Percentiles rank a stretch among this genome's conserved stretches.
Conservation (phyloP, 306 rosid genomes). For the Sindora glabra region DNA sequence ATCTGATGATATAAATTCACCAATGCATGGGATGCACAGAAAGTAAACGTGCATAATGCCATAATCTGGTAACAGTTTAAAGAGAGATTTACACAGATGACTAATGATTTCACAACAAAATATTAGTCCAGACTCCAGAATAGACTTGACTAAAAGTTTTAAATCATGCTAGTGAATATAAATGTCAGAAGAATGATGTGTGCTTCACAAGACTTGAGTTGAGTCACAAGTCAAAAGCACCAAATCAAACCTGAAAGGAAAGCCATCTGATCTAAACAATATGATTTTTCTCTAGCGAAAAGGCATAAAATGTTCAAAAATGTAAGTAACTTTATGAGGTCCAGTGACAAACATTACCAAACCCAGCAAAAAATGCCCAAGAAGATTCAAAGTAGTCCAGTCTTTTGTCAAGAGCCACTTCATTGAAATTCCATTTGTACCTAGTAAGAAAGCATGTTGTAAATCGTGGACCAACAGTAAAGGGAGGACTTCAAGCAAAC, state of each 20-base stretch:
- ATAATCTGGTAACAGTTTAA: too few species aligned
- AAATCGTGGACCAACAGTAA: slow-evolving; percentile 5
- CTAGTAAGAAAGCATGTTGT: slow-evolving; percentile 30
- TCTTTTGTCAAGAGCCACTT: slow-evolving; percentile 70
- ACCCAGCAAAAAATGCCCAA: slow-evolving; percentile 95
- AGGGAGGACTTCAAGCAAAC: slow-evolving; percentile 14
- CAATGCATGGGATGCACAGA: too few species aligned
- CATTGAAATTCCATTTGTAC: slow-evolving; percentile 89
- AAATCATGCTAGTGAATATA: too few species aligned
- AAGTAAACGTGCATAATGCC: too few species aligned
- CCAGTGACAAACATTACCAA: slow-evolving; percentile 49
- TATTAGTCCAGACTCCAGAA: too few species aligned
- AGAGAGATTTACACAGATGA: too few species aligned
- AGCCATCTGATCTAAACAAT: slow-evolving; percentile 5
- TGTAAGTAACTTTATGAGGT: slow-evolving; percentile 1
- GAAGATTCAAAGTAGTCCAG: slow-evolving; percentile 75
- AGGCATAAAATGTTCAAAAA: slow-evolving; percentile 1
- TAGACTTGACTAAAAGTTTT: too few species aligned
- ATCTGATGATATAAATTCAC: too few species aligned
- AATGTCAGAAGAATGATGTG: too few species aligned
- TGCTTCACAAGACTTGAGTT: too few species aligned
- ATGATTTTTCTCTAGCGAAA: background rate
- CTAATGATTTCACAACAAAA: too few species aligned
- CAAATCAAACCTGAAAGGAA: background rate
- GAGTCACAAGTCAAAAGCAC: too few species aligned